Conservation (phyloP, 768 basidiomycete genomes). For the Amanita rubescens region DNA sequence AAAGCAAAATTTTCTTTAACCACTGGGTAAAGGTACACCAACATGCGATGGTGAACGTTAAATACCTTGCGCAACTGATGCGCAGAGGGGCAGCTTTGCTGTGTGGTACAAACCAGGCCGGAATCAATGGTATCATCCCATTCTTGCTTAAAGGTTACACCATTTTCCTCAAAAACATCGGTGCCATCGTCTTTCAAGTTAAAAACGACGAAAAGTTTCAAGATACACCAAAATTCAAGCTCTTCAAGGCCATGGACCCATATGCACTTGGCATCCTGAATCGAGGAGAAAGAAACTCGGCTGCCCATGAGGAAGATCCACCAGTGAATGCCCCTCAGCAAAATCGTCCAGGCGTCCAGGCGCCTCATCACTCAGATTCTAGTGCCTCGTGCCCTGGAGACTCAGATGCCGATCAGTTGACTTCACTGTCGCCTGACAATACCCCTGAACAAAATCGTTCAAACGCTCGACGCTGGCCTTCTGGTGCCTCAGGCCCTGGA, state of each 20-base stretch:
- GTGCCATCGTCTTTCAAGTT: not conserved
- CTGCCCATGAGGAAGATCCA: too few relatives aligned
- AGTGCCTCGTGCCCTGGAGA: too few relatives aligned
- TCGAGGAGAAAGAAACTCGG: too few relatives aligned
- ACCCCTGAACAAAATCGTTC: too few relatives aligned
- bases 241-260: not conserved
- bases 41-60: slow-evolving; percentile 12
- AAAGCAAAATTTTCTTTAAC: slow-evolving; percentile 21
- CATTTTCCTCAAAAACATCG: not conserved
- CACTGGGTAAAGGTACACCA: slow-evolving; percentile 25
- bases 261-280: not conserved
- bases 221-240: not conserved
- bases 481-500: too few relatives aligned
- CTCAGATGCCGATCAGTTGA: too few relatives aligned
- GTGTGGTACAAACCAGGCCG: not conserved
- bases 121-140: not conserved
- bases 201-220: not conserved
- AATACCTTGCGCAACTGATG: slow-evolving; percentile 10
- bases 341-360: too few relatives aligned
- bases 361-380: too few relatives aligned
- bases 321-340: too few relatives aligned
- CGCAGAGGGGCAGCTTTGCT: not conserved
- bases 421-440: too few relatives aligned
- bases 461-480: too few relatives aligned
- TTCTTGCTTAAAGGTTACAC: not conserved